Evolutionary conservation across 129 eudicot species (phyloP), one percentile per base, ranked within the genome.

Genomic region (Centaurea solstitialis): DNA sequence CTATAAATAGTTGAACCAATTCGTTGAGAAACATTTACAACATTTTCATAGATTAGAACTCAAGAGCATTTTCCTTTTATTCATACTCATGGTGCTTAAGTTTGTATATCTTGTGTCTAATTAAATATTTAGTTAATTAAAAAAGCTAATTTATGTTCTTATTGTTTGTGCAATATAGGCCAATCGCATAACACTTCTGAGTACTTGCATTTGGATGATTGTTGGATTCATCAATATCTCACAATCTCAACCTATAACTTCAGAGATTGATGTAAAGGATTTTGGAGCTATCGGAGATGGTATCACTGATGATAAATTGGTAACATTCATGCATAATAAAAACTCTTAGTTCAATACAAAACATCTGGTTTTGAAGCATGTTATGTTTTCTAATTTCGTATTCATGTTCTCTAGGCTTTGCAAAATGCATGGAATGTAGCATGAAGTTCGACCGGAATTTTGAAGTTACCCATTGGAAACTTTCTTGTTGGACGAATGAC

Each of bases 271-370:
- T 82, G 87, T 82, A 1, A 73, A 17, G 65, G 24, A 35, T 6
- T 82, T 59, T 82, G 88, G 85, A 74, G 91, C 83, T 64, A 9
- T 78, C 4, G 88, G 85, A 50, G 77, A 87, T 77, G 90, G 83
- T 13, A 13, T 24, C n/a, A 66, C 62, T 11, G 78, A 85, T 67
- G 83, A 78, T 67, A 37, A 85, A 7, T 50, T 65, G 72, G 90
- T 87, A 43, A 20, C 45, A 4, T 33, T 33, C 62, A 12, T 71
- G 7, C 22, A 12, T 33, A 75, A 18, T 15, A 18, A 47, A 4
- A 53, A 53, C 21, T 53, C 62, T 5, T 53, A 6, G 21, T 53
- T 17, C 21, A 53, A 53, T 15, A 53, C n/a, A 53, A 53, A 53
- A 53, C 8, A 6, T 65, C 4, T 47, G 4, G 24, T 70, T 12